Evolutionary conservation across 352 stramenopile genomes (phyloP).

Genomic region (Blastocystis sp.): DNA sequence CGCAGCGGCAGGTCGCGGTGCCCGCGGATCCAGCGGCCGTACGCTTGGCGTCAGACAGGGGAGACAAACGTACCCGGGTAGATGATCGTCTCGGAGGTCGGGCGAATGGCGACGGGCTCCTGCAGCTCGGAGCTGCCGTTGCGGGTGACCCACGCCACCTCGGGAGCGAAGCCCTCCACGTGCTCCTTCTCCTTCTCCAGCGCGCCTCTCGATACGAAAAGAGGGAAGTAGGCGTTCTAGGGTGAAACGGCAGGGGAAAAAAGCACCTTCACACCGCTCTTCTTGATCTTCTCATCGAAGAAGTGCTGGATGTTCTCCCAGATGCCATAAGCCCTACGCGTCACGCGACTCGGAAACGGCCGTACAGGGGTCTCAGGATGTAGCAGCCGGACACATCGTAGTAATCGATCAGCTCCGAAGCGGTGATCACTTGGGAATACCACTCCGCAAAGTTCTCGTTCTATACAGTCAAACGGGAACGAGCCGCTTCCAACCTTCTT

Average conservation of each 20-base stretch:
- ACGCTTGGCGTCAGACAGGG: slow-evolving; percentile 73
- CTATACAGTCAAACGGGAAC: slow-evolving; percentile 44
- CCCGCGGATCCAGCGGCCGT: slow-evolving; percentile 81
- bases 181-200: slow-evolving; percentile 97
- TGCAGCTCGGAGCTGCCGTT: slow-evolving; percentile 86
- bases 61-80: slow-evolving; percentile 86
- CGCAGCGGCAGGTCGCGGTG: slow-evolving; percentile 96
- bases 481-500: slow-evolving; percentile 41
- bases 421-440: slow-evolving; percentile 87
- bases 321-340: slow-evolving; percentile 90
- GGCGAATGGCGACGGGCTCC: slow-evolving; percentile 94
- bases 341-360: background rate
- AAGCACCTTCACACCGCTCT: slow-evolving; percentile 72
- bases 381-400: slow-evolving; percentile 99
- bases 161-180: slow-evolving; percentile 95
- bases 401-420: slow-evolving; percentile 98
- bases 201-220: slow-evolving; percentile 93
- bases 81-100: slow-evolving; percentile 99
- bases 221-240: slow-evolving; percentile 92
- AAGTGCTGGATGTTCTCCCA: slow-evolving; percentile 97
- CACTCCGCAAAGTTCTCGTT: slow-evolving; percentile 73
- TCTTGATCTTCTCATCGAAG: slow-evolving; percentile 88
- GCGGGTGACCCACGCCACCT: slow-evolving; percentile 96
- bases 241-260: slow-evolving; percentile 47
- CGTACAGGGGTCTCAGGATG: slow-evolving; percentile 89